Evolutionary conservation across 345 rosid species (phyloP).

Genomic region (Heritiera fomes): DNA sequence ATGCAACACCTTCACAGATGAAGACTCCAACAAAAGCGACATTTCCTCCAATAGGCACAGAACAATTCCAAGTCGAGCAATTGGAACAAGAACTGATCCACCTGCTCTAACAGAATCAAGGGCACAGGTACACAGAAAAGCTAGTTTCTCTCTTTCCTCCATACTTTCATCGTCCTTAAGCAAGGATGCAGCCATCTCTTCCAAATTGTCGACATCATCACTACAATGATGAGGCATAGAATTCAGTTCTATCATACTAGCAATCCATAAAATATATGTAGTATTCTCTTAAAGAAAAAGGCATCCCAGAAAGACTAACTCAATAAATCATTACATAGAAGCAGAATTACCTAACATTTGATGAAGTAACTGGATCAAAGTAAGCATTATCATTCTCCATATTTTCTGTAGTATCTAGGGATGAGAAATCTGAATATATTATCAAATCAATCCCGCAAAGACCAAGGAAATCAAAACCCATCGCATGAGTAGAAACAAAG

Average conservation of each 20-base stretch:
- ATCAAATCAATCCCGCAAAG: constrained; percentile 56
- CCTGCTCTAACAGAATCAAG: constrained; percentile 65
- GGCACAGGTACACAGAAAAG: constrained; percentile 62
- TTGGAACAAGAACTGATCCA: constrained; percentile 75
- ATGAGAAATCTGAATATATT: constrained; percentile 62
- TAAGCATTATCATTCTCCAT: constrained; percentile 29
- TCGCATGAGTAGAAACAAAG: constrained; percentile 58
- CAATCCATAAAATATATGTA: constrained; percentile 10
- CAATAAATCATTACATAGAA: constrained; percentile 6
- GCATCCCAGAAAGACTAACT: neutral
- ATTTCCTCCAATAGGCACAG: constrained; percentile 72
- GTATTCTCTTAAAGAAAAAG: neutral
- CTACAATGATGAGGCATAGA: constrained; percentile 25
- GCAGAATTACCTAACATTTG: constrained; percentile 47
- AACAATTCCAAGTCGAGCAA: constrained; percentile 53
- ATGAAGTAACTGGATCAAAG: constrained; percentile 26
- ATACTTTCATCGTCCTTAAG: constrained; percentile 40
- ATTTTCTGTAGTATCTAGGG: constrained; percentile 36
- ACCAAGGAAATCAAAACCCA: constrained; percentile 52
- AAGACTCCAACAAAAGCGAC: constrained; percentile 49
- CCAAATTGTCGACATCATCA: constrained; percentile 33
- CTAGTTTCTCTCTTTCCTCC: constrained; percentile 71
- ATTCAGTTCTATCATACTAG: constrained; percentile 15
- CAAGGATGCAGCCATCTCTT: constrained; percentile 41
- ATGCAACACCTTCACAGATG: constrained; percentile 42